These are phyloP conservation scores for Graphilbum fragrans DNA, from an alignment of 2,329 filamentous ascomycete genomes.

Conservation along the genomic window DNA sequence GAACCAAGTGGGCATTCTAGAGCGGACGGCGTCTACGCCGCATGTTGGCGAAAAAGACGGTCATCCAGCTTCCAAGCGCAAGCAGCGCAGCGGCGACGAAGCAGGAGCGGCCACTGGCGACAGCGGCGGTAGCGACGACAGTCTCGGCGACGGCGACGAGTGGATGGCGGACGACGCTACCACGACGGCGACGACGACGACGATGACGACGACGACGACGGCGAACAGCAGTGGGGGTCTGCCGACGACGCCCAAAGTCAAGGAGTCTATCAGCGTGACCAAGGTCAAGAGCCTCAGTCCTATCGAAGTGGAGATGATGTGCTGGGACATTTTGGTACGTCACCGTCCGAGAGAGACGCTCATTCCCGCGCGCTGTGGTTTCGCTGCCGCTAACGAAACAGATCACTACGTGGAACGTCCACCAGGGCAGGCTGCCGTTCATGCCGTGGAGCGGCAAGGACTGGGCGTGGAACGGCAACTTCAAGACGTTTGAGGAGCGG, in stretches of 20 bases:
- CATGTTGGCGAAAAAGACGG: no score
- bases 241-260: background rate
- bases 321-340: slow-evolving; percentile 10
- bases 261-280: slow-evolving; percentile 10
- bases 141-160: background rate
- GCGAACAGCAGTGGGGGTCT: background rate
- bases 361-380: no score
- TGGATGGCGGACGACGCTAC: no score
- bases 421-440: slow-evolving; percentile 9
- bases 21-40: no score
- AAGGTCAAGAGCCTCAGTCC: slow-evolving; percentile 10
- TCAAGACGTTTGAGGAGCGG: slow-evolving; percentile 7
- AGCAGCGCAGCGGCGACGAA: no score
- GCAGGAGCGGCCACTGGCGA: slow-evolving; percentile 3
- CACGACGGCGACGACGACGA: background rate
- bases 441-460: slow-evolving; percentile 10
- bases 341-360: background rate
- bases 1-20: slow-evolving; percentile 9
- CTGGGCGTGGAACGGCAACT: slow-evolving; percentile 9
- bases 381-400: background rate
- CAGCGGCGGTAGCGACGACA: background rate
- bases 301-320: slow-evolving; percentile 11
- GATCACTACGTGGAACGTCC: slow-evolving; percentile 7
- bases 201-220: background rate
- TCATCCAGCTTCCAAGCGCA: no score